Evolutionary conservation across 257 asterid species (phyloP).

Genomic region (Solanum rostratum): DNA sequence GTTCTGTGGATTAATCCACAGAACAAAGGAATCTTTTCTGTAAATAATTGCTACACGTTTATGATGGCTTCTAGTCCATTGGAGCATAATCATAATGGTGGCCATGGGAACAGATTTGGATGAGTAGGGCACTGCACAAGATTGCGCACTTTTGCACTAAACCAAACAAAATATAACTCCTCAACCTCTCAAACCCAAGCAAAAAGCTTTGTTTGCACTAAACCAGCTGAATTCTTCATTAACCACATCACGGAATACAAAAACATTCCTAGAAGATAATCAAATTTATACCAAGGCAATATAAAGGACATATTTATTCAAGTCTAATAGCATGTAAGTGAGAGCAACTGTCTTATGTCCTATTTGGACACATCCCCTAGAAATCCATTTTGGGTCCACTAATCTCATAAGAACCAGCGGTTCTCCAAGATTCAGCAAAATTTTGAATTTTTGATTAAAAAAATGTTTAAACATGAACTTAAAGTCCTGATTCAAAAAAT

Average conservation of each 20-base stretch:
- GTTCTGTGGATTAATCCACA: neutral
- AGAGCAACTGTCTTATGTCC: neutral
- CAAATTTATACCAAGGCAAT: neutral
- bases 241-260: neutral
- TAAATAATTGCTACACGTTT: neutral
- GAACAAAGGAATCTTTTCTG: neutral
- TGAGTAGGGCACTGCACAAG: neutral
- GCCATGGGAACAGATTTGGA: neutral
- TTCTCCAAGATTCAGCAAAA: neutral
- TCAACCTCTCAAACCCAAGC: neutral
- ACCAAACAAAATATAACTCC: neutral
- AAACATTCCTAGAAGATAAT: neutral
- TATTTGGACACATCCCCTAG: neutral
- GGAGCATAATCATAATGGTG: neutral
- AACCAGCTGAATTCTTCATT: neutral
- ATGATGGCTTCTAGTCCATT: neutral
- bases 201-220: neutral
- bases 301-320: neutral
- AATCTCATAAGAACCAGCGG: neutral
- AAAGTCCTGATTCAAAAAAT: neutral
- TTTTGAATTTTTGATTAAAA: neutral
- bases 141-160: neutral
- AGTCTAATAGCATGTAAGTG: neutral
- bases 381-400: neutral
- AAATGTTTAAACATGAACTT: neutral